phyloP scores from a whole-genome alignment of 1,284 basidiomycete species.

The Ceratobasidium sp. region DNA sequence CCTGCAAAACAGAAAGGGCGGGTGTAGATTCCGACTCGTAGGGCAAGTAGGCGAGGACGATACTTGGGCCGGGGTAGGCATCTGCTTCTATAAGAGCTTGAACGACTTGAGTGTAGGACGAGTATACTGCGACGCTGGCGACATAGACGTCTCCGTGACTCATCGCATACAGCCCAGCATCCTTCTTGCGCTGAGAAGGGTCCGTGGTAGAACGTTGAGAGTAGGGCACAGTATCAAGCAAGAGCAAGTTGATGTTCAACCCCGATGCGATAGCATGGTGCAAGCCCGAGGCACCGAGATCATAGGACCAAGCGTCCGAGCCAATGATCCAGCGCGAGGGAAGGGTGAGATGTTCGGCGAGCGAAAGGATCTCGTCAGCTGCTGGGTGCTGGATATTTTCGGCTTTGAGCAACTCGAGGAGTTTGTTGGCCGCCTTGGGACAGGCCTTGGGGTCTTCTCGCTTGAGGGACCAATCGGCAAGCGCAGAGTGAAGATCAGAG shows the following conservation, averaged over 20 bases:
- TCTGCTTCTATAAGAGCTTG: slow-evolving; percentile 94
- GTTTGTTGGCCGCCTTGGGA: neutral
- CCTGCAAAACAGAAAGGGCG: slow-evolving; percentile 90
- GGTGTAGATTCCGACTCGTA: slow-evolving; percentile 78
- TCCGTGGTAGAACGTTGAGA: slow-evolving; percentile 74
- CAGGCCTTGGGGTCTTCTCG: slow-evolving; percentile 38
- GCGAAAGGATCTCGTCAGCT: slow-evolving; percentile 64
- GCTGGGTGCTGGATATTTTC: slow-evolving; percentile 52
- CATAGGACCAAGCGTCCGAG: slow-evolving; percentile 97
- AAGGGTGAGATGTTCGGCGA: slow-evolving; percentile 68
- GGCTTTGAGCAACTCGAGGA: slow-evolving; percentile 22
- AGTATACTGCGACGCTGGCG: slow-evolving; percentile 93
- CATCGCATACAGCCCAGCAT: slow-evolving; percentile 97
- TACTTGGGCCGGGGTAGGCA: slow-evolving; percentile 85
- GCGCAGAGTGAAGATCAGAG: slow-evolving; percentile 69
- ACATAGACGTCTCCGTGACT: slow-evolving; percentile 98
- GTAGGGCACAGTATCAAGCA: slow-evolving; percentile 94
- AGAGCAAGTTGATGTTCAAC: slow-evolving; percentile 92
- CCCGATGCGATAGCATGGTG: slow-evolving; percentile 93
- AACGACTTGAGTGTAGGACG: slow-evolving; percentile 93
- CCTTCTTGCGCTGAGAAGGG: slow-evolving; percentile 83
- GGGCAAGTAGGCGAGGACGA: slow-evolving; percentile 95
- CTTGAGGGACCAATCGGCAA: slow-evolving; percentile 79
- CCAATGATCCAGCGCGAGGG: slow-evolving; percentile 94
- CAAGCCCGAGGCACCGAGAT: slow-evolving; percentile 93